These are phyloP conservation scores for Chamaenerion angustifolium DNA, from an alignment of 345 rosid species.

Conservation along the genomic window DNA sequence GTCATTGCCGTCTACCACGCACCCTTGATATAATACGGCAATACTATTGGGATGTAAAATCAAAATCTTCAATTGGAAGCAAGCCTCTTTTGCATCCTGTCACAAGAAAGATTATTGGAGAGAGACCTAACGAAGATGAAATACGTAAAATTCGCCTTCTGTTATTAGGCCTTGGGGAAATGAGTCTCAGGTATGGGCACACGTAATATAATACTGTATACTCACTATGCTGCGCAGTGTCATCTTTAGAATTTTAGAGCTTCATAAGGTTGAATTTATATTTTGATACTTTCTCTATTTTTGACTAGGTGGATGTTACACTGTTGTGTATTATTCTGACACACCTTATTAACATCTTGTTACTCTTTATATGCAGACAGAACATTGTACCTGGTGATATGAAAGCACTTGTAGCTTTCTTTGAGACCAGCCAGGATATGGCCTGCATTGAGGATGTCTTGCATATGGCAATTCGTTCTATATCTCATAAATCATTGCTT, in stretches of 20 bases:
- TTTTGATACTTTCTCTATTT: background rate
- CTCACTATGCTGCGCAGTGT: background rate
- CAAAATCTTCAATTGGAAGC: constrained; percentile 50
- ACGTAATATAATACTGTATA: background rate
- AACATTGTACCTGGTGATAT: constrained; percentile 51
- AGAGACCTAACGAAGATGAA: constrained; percentile 75
- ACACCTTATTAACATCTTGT: background rate
- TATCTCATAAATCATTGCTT: constrained; percentile 60
- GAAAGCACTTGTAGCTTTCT: constrained; percentile 62
- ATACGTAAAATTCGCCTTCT: constrained; percentile 89
- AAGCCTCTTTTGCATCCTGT: constrained; percentile 68
- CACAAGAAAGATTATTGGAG: constrained; percentile 41
- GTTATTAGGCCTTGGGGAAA: constrained; percentile 87
- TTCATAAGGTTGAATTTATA: background rate
- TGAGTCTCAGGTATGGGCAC: constrained; percentile 69
- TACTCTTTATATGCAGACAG: constrained; percentile 46
- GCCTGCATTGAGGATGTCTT: constrained; percentile 84
- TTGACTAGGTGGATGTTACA: background rate
- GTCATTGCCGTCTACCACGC: constrained; percentile 67
- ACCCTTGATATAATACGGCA: constrained; percentile 64
- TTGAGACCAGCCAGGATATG: constrained; percentile 84
- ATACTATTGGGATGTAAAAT: constrained; percentile 78
- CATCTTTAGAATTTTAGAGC: background rate
- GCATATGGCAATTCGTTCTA: constrained; percentile 83
- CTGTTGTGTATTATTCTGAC: background rate